Conservation (phyloP, 1,284 basidiomycete genomes). For the Ustilago bromivora region DNA sequence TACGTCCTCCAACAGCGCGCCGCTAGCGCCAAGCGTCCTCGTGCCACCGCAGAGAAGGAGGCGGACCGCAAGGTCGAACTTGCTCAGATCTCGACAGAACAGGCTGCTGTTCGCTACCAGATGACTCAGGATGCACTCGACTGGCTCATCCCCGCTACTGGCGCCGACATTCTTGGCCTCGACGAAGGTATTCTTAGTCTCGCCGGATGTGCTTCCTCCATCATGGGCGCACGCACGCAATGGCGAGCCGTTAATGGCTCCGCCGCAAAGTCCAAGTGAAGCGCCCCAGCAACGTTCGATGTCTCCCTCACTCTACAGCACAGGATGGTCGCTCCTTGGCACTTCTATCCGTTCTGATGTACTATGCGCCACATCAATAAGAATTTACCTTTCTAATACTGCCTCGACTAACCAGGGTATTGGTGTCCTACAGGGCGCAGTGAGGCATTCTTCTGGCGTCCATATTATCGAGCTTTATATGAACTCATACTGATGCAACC, state of each 20-base stretch:
- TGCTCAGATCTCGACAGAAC: constrained; percentile 77
- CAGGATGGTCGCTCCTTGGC: not conserved
- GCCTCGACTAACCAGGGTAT: not conserved
- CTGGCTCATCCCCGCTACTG: constrained; percentile 88
- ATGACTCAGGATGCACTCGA: constrained; percentile 84
- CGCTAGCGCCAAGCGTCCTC: constrained; percentile 52
- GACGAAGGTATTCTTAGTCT: constrained; percentile 79
- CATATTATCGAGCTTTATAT: not conserved
- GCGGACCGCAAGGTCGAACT: constrained; percentile 77
- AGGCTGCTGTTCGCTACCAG: constrained; percentile 78
- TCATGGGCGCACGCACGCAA: constrained; percentile 67
- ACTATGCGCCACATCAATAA: not conserved
- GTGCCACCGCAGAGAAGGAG: constrained; percentile 76
- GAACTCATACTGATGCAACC: too few species aligned
- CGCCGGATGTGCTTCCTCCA: constrained; percentile 62
- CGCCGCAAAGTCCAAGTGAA: constrained; percentile 57
- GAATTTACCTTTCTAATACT: not conserved
- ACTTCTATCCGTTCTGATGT: not conserved
- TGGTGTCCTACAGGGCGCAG: not conserved
- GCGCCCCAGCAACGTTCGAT: not conserved
- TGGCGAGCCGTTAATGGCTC: constrained; percentile 68
- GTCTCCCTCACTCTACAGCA: not conserved
- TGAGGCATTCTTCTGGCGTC: not conserved
- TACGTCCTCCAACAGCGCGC: constrained; percentile 63
- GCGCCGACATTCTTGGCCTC: constrained; percentile 80